A percentile compares a stretch with the other conserved stretches of the same genome.
phyloP scores from a whole-genome alignment of 371 early-diverging fungal species.

The Haplosporangium sp. region DNA sequence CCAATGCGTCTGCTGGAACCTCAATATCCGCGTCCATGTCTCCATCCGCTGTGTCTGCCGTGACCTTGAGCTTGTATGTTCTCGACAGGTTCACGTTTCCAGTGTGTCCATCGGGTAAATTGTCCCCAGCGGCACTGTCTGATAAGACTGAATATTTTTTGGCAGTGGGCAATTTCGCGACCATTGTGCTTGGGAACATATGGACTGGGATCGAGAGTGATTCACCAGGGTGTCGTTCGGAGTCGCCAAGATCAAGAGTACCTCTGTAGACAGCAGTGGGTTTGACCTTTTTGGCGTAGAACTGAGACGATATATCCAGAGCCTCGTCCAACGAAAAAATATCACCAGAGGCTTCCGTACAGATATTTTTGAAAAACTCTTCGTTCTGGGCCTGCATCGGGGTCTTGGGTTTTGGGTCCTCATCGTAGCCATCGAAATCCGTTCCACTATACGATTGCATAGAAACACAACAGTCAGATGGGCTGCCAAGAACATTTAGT shows the following conservation, averaged over 20 bases:
- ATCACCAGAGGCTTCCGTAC: constrained; percentile 39
- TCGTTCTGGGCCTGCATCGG: constrained; percentile 56
- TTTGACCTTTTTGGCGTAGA: constrained; percentile 65
- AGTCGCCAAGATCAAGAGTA: constrained; percentile 65
- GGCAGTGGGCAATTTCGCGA: constrained; percentile 60
- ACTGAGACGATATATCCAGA: constrained; percentile 56
- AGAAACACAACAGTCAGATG: neutral
- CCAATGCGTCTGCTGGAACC: constrained; percentile 61
- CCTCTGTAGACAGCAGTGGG: constrained; percentile 71
- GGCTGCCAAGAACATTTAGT: neutral
- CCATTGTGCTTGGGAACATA: constrained; percentile 69
- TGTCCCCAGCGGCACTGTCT: constrained; percentile 35
- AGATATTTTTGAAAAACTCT: constrained; percentile 55
- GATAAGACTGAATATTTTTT: constrained; percentile 73
- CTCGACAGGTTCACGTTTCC: constrained; percentile 61
- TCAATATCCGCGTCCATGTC: constrained; percentile 51
- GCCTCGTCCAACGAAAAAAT: constrained; percentile 64
- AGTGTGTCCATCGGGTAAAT: constrained; percentile 49
- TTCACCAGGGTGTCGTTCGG: constrained; percentile 44
- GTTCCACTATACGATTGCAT: constrained; percentile 25
- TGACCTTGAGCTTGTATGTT: constrained; percentile 57
- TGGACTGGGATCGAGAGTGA: constrained; percentile 64
- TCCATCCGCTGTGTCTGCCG: constrained; percentile 35
- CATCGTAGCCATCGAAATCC: constrained; percentile 37
- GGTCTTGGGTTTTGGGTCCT: constrained; percentile 15